These are phyloP conservation scores for Leccinum subgranulosum DNA, from an alignment of 768 basidiomycete species.

Conservation along the genomic window DNA sequence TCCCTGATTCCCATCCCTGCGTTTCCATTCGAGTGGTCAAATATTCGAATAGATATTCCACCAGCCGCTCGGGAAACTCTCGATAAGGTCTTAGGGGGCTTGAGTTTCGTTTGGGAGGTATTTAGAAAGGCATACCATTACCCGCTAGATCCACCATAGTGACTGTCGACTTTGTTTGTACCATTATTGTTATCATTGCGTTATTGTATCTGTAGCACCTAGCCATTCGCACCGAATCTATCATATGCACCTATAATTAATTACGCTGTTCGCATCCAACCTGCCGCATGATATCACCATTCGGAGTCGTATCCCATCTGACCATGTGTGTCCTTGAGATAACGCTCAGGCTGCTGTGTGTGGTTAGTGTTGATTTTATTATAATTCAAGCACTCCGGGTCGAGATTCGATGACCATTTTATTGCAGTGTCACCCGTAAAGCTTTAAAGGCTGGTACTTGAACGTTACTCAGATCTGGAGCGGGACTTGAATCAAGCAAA, in stretches of 20 bases:
- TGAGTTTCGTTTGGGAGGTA: constrained; percentile 29
- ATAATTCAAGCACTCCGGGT: not conserved
- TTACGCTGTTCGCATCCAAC: not conserved
- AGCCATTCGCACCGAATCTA: not conserved
- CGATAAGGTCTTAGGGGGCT: constrained; percentile 26
- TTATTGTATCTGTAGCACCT: constrained; percentile 14
- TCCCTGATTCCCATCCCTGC: constrained; percentile 18
- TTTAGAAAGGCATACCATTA: constrained; percentile 33
- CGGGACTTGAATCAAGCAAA: not conserved
- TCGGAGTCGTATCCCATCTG: not conserved
- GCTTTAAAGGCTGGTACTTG: not conserved
- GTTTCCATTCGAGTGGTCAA: constrained; percentile 30
- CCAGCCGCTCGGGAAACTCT: constrained; percentile 21
- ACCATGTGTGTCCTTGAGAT: not conserved
- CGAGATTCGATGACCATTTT: not conserved
- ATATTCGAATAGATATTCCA: constrained; percentile 24
- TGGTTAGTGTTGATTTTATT: not conserved
- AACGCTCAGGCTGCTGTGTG: not conserved
- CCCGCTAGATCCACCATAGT: constrained; percentile 34
- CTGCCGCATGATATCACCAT: not conserved
- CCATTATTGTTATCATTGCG: constrained; percentile 4
- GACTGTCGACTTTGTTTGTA: not conserved
- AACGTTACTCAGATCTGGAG: not conserved
- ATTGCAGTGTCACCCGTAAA: not conserved
- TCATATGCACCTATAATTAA: not conserved